phyloP scores from a whole-genome alignment of 495 filamentous ascomycete species.

The Letharia columbiana region DNA sequence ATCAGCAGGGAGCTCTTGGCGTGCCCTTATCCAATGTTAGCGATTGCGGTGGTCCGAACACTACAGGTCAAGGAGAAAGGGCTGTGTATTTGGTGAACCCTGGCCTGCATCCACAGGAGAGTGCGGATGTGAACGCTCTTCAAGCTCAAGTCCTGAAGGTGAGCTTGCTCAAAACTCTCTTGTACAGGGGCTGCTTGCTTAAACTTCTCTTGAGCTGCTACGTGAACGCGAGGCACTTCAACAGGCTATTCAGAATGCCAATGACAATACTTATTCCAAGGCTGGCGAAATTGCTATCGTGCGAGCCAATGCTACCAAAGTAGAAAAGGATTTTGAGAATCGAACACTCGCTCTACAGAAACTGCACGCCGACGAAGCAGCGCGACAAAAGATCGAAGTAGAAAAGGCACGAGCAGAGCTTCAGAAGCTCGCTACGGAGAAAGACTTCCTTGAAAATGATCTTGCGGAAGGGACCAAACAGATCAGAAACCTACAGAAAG shows the following conservation, averaged over 20 bases:
- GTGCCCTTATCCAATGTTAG: neutral
- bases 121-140: conserved; percentile 23
- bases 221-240: conserved; percentile 43
- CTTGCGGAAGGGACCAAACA: conserved; percentile 49
- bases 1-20: neutral
- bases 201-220: conserved; percentile 38
- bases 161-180: neutral
- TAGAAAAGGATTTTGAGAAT: conserved; percentile 48
- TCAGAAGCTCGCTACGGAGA: conserved; percentile 55
- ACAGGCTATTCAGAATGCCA: conserved; percentile 42
- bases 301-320: conserved; percentile 51
- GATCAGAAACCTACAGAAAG: conserved; percentile 40
- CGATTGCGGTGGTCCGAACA: neutral
- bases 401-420: conserved; percentile 47
- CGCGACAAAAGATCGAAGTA: conserved; percentile 47
- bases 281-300: conserved; percentile 61
- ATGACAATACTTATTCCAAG: conserved; percentile 43
- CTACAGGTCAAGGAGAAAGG: neutral
- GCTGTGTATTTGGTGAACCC: no score
- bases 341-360: conserved; percentile 44
- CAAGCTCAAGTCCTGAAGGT: conserved; percentile 36
- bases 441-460: conserved; percentile 57
- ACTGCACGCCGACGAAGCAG: conserved; percentile 45
- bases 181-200: conserved; percentile 2
- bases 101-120: neutral